Percentiles rank a stretch among this genome's conserved stretches.
Evolutionary conservation across 2,329 filamentous ascomycete species (phyloP).

Genomic region (Helicocarpus griseus): DNA sequence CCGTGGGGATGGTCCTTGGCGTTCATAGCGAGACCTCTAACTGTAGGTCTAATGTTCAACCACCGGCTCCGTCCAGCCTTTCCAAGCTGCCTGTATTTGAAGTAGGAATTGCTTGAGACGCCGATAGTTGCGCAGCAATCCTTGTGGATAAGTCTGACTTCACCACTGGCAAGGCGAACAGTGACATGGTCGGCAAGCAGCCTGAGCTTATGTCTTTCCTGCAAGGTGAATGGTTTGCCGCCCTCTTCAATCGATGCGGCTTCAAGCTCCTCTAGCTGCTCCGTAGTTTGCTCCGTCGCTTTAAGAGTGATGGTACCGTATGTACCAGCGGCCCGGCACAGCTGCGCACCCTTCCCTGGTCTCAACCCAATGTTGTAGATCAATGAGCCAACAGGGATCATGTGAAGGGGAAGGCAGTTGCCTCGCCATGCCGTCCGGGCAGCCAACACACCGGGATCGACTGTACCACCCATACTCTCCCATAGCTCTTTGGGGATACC

Average conservation of each 20-base stretch:
- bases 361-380: constrained; percentile 81
- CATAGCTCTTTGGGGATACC: constrained; percentile 83
- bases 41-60: constrained; percentile 89
- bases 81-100: constrained; percentile 81
- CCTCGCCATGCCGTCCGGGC: constrained; percentile 89
- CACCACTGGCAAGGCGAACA: constrained; percentile 82
- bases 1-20: constrained; percentile 96
- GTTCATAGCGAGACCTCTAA: constrained; percentile 98
- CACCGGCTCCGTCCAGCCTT: constrained; percentile 91
- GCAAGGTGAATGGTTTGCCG: constrained; percentile 26
- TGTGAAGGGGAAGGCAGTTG: constrained; percentile 89
- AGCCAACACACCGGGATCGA: constrained; percentile 92
- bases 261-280: constrained; percentile 10
- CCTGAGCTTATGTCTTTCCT: constrained; percentile 34
- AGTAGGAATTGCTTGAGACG: constrained; percentile 84
- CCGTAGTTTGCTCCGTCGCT: constrained; percentile 38
- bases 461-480: constrained; percentile 80
- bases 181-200: constrained; percentile 70
- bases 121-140: constrained; percentile 93
- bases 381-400: constrained; percentile 89
- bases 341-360: constrained; percentile 64
- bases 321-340: constrained; percentile 91
- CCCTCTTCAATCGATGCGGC: constrained; percentile 7
- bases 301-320: constrained; percentile 83
- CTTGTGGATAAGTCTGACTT: constrained; percentile 79